phyloP scores from a whole-genome alignment of 1,284 basidiomycete species.

The Golubevia sp. region DNA sequence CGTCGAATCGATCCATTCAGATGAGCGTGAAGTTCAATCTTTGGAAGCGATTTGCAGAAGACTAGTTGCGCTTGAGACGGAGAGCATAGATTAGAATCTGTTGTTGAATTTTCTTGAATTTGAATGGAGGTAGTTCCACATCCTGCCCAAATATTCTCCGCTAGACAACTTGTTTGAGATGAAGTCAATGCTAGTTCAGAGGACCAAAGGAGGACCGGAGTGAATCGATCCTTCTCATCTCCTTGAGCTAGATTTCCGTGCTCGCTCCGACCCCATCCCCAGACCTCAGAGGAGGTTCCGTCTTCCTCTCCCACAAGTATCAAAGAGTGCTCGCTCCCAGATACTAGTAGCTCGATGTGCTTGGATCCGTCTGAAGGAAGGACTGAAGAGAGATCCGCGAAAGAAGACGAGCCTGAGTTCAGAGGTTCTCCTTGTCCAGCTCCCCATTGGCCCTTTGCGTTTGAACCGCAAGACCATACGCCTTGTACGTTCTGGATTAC shows the following conservation, averaged over 20 bases:
- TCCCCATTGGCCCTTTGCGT: conserved; percentile 23
- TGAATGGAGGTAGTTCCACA: conserved; percentile 28
- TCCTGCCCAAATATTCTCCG: conserved; percentile 24
- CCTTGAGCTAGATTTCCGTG: conserved; percentile 36
- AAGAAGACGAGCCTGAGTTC: conserved; percentile 3
- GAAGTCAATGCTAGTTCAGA: background rate
- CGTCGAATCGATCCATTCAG: conserved; percentile 31
- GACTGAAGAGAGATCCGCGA: background rate
- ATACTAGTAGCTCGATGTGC: conserved; percentile 15
- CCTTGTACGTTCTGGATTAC: background rate
- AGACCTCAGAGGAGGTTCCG: background rate
- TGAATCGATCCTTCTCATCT: conserved; percentile 22
- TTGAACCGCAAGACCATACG: conserved; percentile 14
- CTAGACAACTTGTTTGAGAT: conserved; percentile 5
- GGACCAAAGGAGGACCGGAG: conserved; percentile 5
- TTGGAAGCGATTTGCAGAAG: conserved; percentile 12
- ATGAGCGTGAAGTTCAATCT: conserved; percentile 36
- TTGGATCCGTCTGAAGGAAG: background rate
- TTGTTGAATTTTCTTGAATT: background rate
- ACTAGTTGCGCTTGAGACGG: no score
- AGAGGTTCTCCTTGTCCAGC: background rate
- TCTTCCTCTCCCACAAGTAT: conserved; percentile 16
- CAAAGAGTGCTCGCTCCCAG: conserved; percentile 33
- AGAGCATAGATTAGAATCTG: background rate
- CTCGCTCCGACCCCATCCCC: conserved; percentile 20